Evolutionary conservation across 2,329 filamentous ascomycete genomes (phyloP), one percentile per base, ranked within the genome.

Genomic region (Apiospora pterosperma): DNA sequence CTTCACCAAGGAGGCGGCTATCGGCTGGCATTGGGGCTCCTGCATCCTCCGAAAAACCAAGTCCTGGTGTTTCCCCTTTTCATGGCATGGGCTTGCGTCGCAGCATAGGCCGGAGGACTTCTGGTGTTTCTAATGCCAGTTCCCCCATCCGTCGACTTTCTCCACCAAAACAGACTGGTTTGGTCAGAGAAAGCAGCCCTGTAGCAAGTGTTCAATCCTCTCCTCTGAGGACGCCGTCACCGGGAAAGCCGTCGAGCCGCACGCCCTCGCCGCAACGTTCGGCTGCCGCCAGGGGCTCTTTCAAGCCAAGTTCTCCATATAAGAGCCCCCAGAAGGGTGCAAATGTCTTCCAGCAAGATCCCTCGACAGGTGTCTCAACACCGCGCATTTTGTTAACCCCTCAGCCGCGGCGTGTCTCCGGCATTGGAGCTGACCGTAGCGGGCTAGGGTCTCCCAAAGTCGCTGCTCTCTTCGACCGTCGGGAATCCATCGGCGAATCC

Each of bases 361-460:
- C 68, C 62, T 72, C 83, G 23, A 88, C 84, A 5, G 88, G 88
- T 3, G 73, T 81, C 38, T 82, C 83, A 21, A 90, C 88, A 1
- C 90, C 91, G 16, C 85, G 82, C 21, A 82, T 91, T 61, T 78
- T 91, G 14, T 75, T 92, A 7, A 90, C 85, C 3, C 88, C 89
- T 3, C 84, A 86, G 65, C 75, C 75, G 39, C 83, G 89, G 34
- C 81, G 82, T 55, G 85, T 89, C 19, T 90, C 90, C 16, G 90
- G 90, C 0, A 73, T 93, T 66, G 90, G 91, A 25, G 85, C 87
- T 67, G 91, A 92, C 70, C 86, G 86, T 68, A 80, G 84, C 67
- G 92, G 91, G 0, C 83, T 94, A 63, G 92, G 92, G 7, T 95
- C 92, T 0, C 92, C 92, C 5, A 88, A 87, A 62, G 85, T 95